Conservation (phyloP, 257 asterid species). For the Jaltomata sinuosa region DNA sequence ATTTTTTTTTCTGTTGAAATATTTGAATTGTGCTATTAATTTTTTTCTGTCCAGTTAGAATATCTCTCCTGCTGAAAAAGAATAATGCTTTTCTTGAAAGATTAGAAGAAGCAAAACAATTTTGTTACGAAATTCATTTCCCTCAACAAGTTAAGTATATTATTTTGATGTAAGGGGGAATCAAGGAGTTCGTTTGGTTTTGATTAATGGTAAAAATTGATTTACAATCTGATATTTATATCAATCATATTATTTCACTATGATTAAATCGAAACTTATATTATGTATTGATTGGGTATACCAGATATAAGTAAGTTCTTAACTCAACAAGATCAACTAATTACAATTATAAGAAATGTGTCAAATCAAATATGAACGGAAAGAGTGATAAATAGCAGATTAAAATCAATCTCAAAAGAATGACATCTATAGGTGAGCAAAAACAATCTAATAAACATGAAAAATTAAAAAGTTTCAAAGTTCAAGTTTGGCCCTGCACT, state of each 20-base stretch:
- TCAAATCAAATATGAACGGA: no score
- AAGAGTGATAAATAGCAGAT: background rate
- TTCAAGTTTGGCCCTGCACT: background rate
- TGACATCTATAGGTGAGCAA: background rate
- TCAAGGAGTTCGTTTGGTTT: background rate
- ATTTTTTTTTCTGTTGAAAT: background rate
- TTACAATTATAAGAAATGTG: no score
- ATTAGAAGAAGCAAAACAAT: background rate
- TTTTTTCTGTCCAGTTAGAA: background rate
- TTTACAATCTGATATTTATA: background rate
- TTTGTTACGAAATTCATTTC: background rate
- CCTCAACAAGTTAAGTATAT: background rate
- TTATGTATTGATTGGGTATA: background rate
- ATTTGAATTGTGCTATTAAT: background rate
- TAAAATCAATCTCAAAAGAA: background rate
- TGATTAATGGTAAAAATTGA: background rate
- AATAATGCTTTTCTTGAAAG: conserved; percentile 7
- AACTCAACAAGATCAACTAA: no score
- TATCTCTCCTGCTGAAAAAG: background rate
- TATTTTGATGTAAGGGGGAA: background rate
- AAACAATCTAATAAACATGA: background rate
- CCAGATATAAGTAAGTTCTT: background rate
- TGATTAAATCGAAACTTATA: background rate
- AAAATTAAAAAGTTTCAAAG: background rate
- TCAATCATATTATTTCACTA: background rate